Percentiles rank a stretch among this genome's conserved stretches.
Evolutionary conservation across 805 yeast genomes (phyloP).

Genomic region (Nematodospora valgi): DNA sequence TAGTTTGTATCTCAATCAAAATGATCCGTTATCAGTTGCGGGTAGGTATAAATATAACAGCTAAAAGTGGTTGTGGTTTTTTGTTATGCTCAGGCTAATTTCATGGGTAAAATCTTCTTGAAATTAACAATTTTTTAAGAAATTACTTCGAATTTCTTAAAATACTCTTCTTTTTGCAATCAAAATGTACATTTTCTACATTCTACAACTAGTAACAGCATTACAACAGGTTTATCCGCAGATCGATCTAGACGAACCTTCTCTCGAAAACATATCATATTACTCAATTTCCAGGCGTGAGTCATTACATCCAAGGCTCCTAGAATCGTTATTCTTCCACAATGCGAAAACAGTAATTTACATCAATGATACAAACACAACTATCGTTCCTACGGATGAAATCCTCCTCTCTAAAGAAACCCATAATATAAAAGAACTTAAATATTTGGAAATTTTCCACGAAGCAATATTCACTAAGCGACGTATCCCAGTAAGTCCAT

Average conservation of each 20-base stretch:
- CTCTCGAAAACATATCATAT: background rate
- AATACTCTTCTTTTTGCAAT: constrained; percentile 1
- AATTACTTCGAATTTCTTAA: too few relatives aligned
- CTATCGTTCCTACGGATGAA: constrained; percentile 7
- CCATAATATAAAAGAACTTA: background rate
- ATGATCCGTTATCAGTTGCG: too few relatives aligned
- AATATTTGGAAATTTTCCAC: background rate
- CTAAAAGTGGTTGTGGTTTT: too few relatives aligned
- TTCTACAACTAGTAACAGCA: background rate
- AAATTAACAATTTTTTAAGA: too few relatives aligned
- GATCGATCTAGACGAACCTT: constrained; percentile 4
- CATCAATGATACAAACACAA: constrained; percentile 4
- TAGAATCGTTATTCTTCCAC: background rate
- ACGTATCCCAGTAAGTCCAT: constrained; percentile 5
- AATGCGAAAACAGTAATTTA: constrained; percentile 5
- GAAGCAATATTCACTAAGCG: too few relatives aligned
- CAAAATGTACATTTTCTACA: background rate
- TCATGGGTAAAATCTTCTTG: too few relatives aligned
- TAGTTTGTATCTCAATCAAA: too few relatives aligned
- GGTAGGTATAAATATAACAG: too few relatives aligned
- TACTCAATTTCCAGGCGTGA: background rate
- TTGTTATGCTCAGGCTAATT: too few relatives aligned
- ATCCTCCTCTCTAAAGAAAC: constrained; percentile 1
- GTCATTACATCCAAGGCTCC: background rate
- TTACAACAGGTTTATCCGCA: background rate